Evolutionary conservation across 75 land plant genomes (phyloP), one percentile per base, ranked within the genome.

Genomic region (Larix kaempferi): DNA sequence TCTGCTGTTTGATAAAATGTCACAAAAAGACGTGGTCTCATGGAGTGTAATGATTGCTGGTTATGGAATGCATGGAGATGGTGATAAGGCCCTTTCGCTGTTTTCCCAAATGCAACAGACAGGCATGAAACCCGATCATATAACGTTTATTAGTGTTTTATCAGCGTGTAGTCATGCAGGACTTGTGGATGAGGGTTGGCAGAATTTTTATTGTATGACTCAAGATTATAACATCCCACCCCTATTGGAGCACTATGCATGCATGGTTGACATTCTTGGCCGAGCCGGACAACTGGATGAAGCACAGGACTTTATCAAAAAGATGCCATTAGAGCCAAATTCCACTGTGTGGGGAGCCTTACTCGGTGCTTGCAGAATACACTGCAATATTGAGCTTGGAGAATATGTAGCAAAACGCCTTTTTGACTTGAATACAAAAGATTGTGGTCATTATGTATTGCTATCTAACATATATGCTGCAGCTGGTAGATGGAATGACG

Each of bases 241-340:
- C 39, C 33, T 6, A 16, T 56, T 55, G 66, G 71, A 77, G 22
- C 82, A 63, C 57, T 77, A 26, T 57, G 72, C 81, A 23, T 81
- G 82, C 57, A 81, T 81, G 82, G 81, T 81, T 25, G 82, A 81
- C 59, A 71, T 81, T 21, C 56, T 81, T 41, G 82, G 81, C 57
- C 82, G 82, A 13, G 81, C 82, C 10, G 80, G 80, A 8, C 69
- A 78, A 19, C 37, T 81, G 6, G 41, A 55, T 25, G 82, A 64
- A 41, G 81, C 81, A 39, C 33, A 59, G 57, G 44, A 49, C 57
- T 75, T 80, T 1, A 78, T 81, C n/a, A 57, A 77, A 41, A 55
- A 26, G 35, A 37, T 65, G 56, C 56, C 82, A 6, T 16, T 27
- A 13, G 54, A 52, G 23, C 61, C 81, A 12, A 49, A 59, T 64